These are phyloP conservation scores for Symbiodinium pilosum DNA, from an alignment of 73 alveolate genomes.

Conservation along the genomic window DNA sequence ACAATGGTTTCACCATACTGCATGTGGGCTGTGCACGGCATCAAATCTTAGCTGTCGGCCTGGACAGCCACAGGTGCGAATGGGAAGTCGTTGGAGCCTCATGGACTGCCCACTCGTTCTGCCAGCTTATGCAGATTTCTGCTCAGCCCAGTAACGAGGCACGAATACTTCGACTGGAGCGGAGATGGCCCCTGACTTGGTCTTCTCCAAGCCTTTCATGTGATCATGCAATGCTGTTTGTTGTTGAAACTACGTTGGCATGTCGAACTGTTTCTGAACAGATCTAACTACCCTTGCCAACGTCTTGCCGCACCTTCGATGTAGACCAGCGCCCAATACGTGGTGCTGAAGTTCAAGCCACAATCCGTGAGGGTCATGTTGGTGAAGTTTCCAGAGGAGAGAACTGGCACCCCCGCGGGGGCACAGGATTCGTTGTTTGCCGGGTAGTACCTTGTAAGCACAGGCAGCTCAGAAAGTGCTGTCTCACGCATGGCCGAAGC, in stretches of 20 bases:
- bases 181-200: conserved; percentile 65
- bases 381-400: conserved; percentile 8
- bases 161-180: conserved; percentile 66
- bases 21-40: background rate
- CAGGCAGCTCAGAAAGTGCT: too few species aligned
- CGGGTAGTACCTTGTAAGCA: conserved; percentile 35
- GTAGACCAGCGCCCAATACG: conserved; percentile 89
- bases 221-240: too few species aligned
- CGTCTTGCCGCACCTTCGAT: conserved; percentile 24
- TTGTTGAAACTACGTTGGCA: too few species aligned
- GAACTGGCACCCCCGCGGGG: conserved; percentile 29
- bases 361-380: conserved; percentile 54
- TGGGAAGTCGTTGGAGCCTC: conserved; percentile 14
- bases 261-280: too few species aligned
- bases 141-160: background rate
- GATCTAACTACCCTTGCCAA: background rate
- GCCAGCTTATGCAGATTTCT: too few species aligned
- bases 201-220: conserved; percentile 18
- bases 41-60: background rate
- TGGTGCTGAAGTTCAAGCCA: conserved; percentile 71
- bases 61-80: background rate
- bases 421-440: conserved; percentile 60
- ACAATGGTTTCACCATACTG: background rate
- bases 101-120: too few species aligned
- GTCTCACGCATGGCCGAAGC: too few species aligned